Evolutionary conservation across 495 filamentous ascomycete species (phyloP).

Genomic region (Polyplosphaeria fusca): DNA sequence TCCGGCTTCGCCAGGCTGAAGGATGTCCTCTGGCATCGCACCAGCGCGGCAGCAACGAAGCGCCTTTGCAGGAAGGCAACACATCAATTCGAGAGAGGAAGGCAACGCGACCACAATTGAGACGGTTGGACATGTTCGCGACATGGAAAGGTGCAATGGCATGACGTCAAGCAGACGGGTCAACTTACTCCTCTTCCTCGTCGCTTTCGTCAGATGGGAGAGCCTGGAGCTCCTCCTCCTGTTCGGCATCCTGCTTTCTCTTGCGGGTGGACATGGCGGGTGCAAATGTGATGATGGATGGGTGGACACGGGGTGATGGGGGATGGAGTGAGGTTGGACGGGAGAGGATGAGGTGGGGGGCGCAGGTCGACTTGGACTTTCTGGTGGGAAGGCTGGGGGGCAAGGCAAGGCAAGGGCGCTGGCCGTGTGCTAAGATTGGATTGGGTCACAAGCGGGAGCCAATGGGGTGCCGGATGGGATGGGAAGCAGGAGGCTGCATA

Average conservation of each 20-base stretch:
- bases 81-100: slow-evolving; percentile 13
- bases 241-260: slow-evolving; percentile 62
- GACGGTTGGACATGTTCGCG: slow-evolving; percentile 4
- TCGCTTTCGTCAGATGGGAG: slow-evolving; percentile 61
- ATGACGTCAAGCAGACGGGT: slow-evolving; percentile 36
- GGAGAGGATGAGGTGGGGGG: slow-evolving; percentile 24
- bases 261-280: slow-evolving; percentile 59
- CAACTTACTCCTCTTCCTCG: slow-evolving; percentile 63
- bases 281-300: neutral
- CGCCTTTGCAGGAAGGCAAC: slow-evolving; percentile 1
- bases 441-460: slow-evolving; percentile 6
- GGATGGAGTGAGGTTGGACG: slow-evolving; percentile 11
- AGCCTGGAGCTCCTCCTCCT: slow-evolving; percentile 58
- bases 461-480: neutral
- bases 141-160: slow-evolving; percentile 16
- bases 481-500: neutral
- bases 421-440: slow-evolving; percentile 19
- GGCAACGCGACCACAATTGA: slow-evolving; percentile 21
- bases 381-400: slow-evolving; percentile 17
- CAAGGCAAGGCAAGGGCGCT: slow-evolving; percentile 16
- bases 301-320: slow-evolving; percentile 12
- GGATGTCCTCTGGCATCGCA: too few species aligned
- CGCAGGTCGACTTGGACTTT: slow-evolving; percentile 1
- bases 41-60: slow-evolving; percentile 11
- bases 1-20: too few species aligned